phyloP scores from a whole-genome alignment of 371 early-diverging fungal species.

The Rhizopus delemar region DNA sequence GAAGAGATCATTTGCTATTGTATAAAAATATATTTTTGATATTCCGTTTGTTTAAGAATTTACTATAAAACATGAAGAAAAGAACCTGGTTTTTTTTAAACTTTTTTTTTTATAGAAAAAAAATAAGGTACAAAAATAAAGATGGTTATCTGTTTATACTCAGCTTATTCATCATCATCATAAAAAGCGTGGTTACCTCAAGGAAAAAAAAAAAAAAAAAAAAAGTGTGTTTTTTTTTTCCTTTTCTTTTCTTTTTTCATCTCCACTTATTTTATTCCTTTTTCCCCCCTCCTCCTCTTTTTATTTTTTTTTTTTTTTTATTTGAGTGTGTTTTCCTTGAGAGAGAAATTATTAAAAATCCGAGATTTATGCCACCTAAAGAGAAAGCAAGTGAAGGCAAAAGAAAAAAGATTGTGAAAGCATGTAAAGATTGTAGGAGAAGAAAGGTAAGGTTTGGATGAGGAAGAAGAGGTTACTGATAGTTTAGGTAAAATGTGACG shows the following conservation, averaged over 20 bases:
- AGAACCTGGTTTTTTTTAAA: too few species aligned
- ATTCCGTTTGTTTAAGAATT: too few species aligned
- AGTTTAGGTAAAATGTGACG: slow-evolving; percentile 33
- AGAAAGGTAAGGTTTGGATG: slow-evolving; percentile 24
- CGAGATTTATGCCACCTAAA: slow-evolving; percentile 17
- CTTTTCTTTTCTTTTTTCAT: slow-evolving; percentile 5
- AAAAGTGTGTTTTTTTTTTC: slow-evolving; percentile 18
- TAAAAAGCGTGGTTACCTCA: not conserved
- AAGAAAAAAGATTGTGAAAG: slow-evolving; percentile 32
- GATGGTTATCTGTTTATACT: not conserved
- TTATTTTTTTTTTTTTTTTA: slow-evolving; percentile 5
- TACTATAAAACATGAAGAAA: too few species aligned
- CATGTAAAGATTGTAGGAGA: slow-evolving; percentile 33
- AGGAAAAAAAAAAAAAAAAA: not conserved
- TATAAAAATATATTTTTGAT: too few species aligned
- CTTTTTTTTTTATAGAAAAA: too few species aligned
- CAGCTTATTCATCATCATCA: slow-evolving; percentile 1
- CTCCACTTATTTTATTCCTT: slow-evolving; percentile 7
- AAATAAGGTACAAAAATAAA: not conserved
- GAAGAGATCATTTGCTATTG: too few species aligned
- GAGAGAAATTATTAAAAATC: not conserved
- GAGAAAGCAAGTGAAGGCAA: slow-evolving; percentile 18
- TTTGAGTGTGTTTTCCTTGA: not conserved
- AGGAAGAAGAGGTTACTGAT: slow-evolving; percentile 2
- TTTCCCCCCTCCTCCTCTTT: slow-evolving; percentile 8